Base-by-base conservation (phyloP, 345 rosid genomes). In the Fremontodendron californicum region DNA sequence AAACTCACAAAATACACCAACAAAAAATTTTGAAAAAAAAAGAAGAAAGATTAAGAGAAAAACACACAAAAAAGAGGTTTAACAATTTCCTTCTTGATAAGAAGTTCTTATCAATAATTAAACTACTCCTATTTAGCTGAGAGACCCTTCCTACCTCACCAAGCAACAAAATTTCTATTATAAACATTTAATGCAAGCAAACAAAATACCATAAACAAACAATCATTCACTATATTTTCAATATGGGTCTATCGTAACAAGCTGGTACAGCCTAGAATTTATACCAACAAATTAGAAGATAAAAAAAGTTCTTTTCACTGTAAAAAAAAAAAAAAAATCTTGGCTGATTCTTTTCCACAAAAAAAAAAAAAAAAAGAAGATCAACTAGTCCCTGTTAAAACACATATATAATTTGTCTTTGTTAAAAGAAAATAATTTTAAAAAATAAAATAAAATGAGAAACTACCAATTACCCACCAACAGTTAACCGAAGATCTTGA, bases 401-500 rank as follows among this genome's bases (percentile, higher is more conserved):
- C 33, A 46, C 13, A 25, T 21, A 23, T 18, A 27, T 6, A 8
- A 18, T 5, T 6, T 13, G 16, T 45, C n/a, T n/a, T 6, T 12
- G 3, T 12, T 21, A 2, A 10, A 45, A 68, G 31, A 39, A n/a
- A n/a, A n/a, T n/a, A n/a, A n/a, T n/a, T n/a, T n/a, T n/a, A n/a
- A n/a, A n/a, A n/a, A n/a, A n/a, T n/a, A n/a, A n/a, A 60, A 66
- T 1, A 65, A 73, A 54, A 82, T 54, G 21, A 80, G 69, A 78
- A 73, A 79, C 60, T 70, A 77, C 75, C 55, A 84, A 76, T 78
- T 71, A 72, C 77, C 77, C 78, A 80, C 43, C 76, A 63, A 64
- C 58, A 49, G 79, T 66, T 66, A 46, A 74, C 46, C 45, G 67
- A 74, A 78, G 87, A 86, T 83, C 86, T 86, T 82, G 23, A 85